phyloP scores from a whole-genome alignment of 345 rosid genomes.

The Anastatica hierochuntica region DNA sequence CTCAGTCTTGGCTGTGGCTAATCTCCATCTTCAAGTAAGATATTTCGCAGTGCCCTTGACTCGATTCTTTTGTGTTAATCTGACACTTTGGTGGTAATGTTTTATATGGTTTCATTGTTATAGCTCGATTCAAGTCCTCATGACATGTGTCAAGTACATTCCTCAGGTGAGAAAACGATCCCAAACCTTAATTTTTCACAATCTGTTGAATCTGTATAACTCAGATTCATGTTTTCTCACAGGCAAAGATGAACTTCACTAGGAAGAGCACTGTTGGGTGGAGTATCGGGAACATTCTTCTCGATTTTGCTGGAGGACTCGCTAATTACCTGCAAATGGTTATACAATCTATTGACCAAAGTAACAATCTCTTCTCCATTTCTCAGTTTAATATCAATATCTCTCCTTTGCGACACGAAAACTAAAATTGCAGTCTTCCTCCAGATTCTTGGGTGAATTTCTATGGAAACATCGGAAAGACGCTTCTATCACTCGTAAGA shows the following conservation, averaged over 20 bases:
- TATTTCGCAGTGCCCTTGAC: background rate
- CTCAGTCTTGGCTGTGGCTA: conserved; percentile 82
- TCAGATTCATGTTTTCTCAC: conserved; percentile 8
- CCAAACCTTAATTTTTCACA: background rate
- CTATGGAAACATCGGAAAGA: conserved; percentile 90
- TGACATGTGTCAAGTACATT: conserved; percentile 77
- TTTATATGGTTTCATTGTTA: conserved; percentile 14
- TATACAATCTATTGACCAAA: conserved; percentile 75
- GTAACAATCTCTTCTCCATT: conserved; percentile 29
- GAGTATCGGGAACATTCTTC: conserved; percentile 83
- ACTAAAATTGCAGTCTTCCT: background rate
- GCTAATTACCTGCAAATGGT: conserved; percentile 66
- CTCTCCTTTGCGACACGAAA: background rate
- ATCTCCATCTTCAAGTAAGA: conserved; percentile 71
- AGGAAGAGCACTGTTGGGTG: conserved; percentile 87
- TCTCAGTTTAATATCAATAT: background rate
- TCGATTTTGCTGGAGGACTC: conserved; percentile 71
- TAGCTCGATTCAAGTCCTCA: conserved; percentile 81
- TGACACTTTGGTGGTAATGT: background rate
- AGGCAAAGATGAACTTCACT: conserved; percentile 75
- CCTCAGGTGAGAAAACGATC: conserved; percentile 57
- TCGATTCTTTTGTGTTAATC: background rate
- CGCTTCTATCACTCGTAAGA: conserved; percentile 67
- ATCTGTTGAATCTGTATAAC: background rate
- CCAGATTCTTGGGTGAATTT: conserved; percentile 97